Evolutionary conservation across 2,329 filamentous ascomycete species (phyloP).

Genomic region (Phialophora tarda): DNA sequence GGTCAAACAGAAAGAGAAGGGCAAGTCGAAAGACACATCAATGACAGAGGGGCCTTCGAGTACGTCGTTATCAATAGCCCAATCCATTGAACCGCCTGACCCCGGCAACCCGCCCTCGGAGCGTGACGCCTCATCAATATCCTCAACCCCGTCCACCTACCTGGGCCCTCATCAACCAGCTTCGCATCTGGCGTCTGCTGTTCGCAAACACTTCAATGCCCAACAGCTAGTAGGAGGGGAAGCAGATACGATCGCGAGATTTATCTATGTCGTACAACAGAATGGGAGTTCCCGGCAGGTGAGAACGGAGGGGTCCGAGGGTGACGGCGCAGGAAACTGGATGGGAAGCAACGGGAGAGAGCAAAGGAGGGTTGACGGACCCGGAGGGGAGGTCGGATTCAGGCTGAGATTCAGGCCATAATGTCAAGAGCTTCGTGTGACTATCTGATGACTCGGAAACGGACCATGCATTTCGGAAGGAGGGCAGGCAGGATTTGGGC

Average conservation of each 20-base stretch:
- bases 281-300: conserved; percentile 35
- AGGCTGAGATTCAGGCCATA: conserved; percentile 38
- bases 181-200: conserved; percentile 46
- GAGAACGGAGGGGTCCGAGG: conserved; percentile 36
- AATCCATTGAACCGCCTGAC: conserved; percentile 30
- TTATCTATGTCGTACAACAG: conserved; percentile 57
- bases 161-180: conserved; percentile 25
- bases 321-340: conserved; percentile 36
- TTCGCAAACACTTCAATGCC: conserved; percentile 56
- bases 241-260: conserved; percentile 55
- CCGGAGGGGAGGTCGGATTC: conserved; percentile 39
- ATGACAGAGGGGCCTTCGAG: conserved; percentile 12
- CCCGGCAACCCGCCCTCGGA: conserved; percentile 13
- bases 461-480: background rate
- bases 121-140: conserved; percentile 16
- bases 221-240: conserved; percentile 49
- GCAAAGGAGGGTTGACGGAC: conserved; percentile 31
- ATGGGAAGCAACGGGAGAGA: conserved; percentile 39
- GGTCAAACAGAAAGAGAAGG: conserved; percentile 30
- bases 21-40: conserved; percentile 19
- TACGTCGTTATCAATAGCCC: conserved; percentile 25
- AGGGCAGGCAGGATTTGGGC: background rate
- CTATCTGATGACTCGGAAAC: background rate
- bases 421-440: conserved; percentile 4
- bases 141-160: conserved; percentile 23